These are phyloP conservation scores for Pseudopediastrum boryanum DNA, from an alignment of 139 green algal species.

Conservation along the genomic window DNA sequence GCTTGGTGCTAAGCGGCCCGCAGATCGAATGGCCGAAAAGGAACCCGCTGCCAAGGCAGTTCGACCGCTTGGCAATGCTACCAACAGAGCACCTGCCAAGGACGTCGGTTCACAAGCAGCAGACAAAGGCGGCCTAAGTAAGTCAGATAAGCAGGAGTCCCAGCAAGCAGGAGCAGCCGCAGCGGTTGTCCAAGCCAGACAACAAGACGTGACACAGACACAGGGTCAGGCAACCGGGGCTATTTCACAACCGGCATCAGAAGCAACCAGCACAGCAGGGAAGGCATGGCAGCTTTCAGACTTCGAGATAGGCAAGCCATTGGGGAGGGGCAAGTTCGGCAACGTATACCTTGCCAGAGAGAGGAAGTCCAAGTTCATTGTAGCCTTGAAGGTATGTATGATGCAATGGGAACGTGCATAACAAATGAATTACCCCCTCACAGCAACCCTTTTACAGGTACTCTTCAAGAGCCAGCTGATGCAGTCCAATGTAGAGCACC, in stretches of 20 bases:
- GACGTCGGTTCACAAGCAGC: constrained; percentile 1
- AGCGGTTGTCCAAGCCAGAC: constrained; percentile 14
- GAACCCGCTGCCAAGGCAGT: constrained; percentile 17
- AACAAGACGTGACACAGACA: background rate
- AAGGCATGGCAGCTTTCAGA: constrained; percentile 86
- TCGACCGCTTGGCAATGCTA: constrained; percentile 16
- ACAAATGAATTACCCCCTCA: background rate
- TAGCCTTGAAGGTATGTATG: constrained; percentile 92
- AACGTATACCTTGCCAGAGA: constrained; percentile 99
- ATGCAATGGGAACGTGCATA: background rate
- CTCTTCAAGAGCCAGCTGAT: constrained; percentile 98
- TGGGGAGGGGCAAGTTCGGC: constrained; percentile 98
- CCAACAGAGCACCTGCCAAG: constrained; percentile 20
- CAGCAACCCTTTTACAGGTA: constrained; percentile 62
- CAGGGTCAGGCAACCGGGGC: background rate
- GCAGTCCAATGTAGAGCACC: constrained; percentile 95
- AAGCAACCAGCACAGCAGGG: background rate
- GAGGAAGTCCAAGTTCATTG: constrained; percentile 89
- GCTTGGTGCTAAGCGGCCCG: constrained; percentile 1
- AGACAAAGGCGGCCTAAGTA: constrained; percentile 21
- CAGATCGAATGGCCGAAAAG: constrained; percentile 13
- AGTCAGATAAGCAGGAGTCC: background rate
- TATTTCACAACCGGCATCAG: background rate
- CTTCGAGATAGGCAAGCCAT: constrained; percentile 97
- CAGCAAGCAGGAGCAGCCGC: background rate